Evolutionary conservation across 768 basidiomycete genomes (phyloP), one percentile per base, ranked within the genome.

Genomic region (Macrolepiota fuliginosa): DNA sequence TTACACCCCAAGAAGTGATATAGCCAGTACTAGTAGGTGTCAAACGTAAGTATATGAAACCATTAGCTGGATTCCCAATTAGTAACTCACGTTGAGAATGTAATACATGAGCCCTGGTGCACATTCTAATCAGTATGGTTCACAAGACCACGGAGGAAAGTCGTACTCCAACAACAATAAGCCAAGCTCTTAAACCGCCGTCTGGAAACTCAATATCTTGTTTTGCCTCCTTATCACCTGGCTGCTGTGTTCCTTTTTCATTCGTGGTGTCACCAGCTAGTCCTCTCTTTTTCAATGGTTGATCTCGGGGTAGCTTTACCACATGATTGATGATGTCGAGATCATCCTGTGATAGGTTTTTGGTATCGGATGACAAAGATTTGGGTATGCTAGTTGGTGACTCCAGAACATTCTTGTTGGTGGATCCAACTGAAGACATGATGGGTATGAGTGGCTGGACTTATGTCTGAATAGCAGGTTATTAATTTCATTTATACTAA

Each of bases 1-100:
- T 72, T 67, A 88, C 90, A 53, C 90, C 89, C 88, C 88, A 90
- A 0, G 87, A 82, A 65, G 89, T 91, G 3, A 89, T 83, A 62
- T 85, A 86, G 24, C 90, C 90, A 70, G 90, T 86, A 40, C 80
- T 81, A 62, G 3, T n/a, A 4, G 32, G 37, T 19, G 47, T 65
- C 60, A 63, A 32, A 32, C 7, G 53, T 32, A 32, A 32, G 52
- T 53, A 67, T 60, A 65, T 22, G n/a, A n/a, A n/a, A n/a, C n/a
- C 29, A 42, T n/a, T 22, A 13, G 40, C 45, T 47, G 58, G 35
- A 45, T 22, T 53, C 52, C 65, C 61, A 63, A 61, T 6, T 17
- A 36, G 47, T 15, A 19, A 76, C 79, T 63, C 64, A 81, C 80
- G 81, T 80, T 36, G 79, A 72, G 62, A 80, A 81, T 6, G 79